Conservation (phyloP, 2,329 filamentous ascomycete genomes). For the Fusarium beomiforme region DNA sequence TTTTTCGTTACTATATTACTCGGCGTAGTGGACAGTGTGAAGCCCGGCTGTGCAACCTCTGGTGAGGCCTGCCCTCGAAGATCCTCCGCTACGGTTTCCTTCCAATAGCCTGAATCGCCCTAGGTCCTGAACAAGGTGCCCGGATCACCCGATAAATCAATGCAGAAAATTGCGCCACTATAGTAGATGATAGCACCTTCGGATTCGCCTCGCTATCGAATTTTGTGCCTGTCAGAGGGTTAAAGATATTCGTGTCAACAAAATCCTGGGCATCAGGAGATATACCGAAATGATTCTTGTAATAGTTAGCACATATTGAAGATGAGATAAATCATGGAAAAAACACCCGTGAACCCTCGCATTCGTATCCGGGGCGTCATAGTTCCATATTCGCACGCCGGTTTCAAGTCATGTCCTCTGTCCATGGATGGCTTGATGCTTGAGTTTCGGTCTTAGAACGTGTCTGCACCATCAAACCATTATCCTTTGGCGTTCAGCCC, state of each 20-base stretch:
- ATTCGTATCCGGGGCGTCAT: neutral
- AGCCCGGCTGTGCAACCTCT: too few species aligned
- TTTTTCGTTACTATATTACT: too few species aligned
- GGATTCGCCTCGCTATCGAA: constrained; percentile 79
- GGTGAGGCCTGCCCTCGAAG: too few species aligned
- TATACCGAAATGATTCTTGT: too few species aligned
- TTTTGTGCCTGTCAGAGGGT: constrained; percentile 79
- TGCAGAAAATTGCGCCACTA: constrained; percentile 81
- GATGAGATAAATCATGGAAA: neutral
- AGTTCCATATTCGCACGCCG: neutral
- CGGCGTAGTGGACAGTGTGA: too few species aligned
- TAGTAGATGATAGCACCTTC: constrained; percentile 87
- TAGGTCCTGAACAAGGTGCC: constrained; percentile 22
- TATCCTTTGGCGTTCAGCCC: neutral
- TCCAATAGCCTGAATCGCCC: too few species aligned
- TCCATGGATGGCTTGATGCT: neutral
- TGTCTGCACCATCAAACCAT: neutral
- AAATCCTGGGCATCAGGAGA: too few species aligned
- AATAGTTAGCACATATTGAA: too few species aligned
- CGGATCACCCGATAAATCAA: constrained; percentile 77
- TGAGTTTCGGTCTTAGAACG: neutral
- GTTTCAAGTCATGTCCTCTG: neutral
- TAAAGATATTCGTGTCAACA: too few species aligned
- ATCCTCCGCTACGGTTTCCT: too few species aligned
- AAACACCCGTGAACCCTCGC: neutral